Conservation (phyloP, 768 basidiomycete genomes). For the Coprinellus aureogranulatus region DNA sequence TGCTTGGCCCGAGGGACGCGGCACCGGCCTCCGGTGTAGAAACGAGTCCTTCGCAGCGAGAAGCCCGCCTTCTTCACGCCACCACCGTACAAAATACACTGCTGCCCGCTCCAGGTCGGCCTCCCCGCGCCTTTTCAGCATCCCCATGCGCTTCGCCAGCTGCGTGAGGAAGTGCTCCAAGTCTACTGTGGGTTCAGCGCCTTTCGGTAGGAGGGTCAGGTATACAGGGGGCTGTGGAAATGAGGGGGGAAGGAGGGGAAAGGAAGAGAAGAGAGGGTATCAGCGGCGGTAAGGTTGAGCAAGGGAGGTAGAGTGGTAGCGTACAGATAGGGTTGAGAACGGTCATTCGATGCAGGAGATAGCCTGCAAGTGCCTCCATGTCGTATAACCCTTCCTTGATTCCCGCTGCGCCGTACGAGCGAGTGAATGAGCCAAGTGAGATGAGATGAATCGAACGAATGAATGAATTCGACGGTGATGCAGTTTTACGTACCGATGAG, state of each 20-base stretch:
- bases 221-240: conserved; percentile 61
- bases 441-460: too few relatives aligned
- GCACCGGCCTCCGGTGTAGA: neutral
- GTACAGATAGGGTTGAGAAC: conserved; percentile 68
- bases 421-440: too few relatives aligned
- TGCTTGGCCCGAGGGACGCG: neutral
- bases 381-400: conserved; percentile 94
- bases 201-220: conserved; percentile 44
- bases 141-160: conserved; percentile 75
- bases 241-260: too few relatives aligned
- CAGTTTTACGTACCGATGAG: conserved; percentile 79
- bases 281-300: conserved; percentile 5
- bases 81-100: conserved; percentile 74
- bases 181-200: conserved; percentile 56
- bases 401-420: conserved; percentile 59
- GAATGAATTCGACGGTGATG: too few relatives aligned
- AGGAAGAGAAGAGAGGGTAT: conserved; percentile 4
- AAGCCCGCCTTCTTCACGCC: conserved; percentile 73
- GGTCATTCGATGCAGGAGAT: conserved; percentile 84
- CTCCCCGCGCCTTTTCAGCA: conserved; percentile 72
- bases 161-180: conserved; percentile 60
- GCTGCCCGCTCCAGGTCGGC: conserved; percentile 51
- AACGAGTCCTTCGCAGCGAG: conserved; percentile 36
- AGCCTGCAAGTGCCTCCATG: conserved; percentile 78
- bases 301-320: conserved; percentile 27